Evolutionary conservation across 129 eudicot genomes (phyloP), one percentile per base, ranked within the genome.

Genomic region (Scalesia atractyloides): DNA sequence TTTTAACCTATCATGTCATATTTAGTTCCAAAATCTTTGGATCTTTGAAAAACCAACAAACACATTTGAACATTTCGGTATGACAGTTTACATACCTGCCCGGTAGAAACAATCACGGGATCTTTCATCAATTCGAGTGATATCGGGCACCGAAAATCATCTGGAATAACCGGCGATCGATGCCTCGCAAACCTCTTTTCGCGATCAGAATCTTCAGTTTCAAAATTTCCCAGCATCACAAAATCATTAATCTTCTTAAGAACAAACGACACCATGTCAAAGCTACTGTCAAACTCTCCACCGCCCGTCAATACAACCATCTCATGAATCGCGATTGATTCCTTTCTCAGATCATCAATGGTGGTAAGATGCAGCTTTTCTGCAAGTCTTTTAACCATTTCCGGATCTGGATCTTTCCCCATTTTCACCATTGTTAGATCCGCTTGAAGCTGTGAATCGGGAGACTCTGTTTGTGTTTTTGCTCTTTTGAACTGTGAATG

Each of bases 41-140:
- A 43, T 43, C 47, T 43, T 7, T 12, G 15, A 46, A 9, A 46
- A 46, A 12, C 0, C 15, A 8, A 9, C 15, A 11, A 10, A 46
- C 14, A 10, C 50, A 46, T 46, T 12, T 69, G 5, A 52, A 36
- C 64, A 10, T 39, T 56, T 18, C 39, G 14, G 15, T 18, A 7
- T 14, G n/a, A 5, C 56, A 72, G 73, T 63, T 61, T 54, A 24
- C 66, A 24, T 65, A 92, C 98, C 98, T 92, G 98, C 14, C 98
- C 98, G 5, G 98, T 89, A 9, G 98, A 92, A 65, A 92, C 98
- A 75, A 92, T 92, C 39, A 92, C 98, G 26, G 96, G 98, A 84
- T 92, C 98, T 84, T 80, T 89, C 98, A 92, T 92, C 79, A 92
- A 75, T 83, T 92, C 98, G 37, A 92, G 94, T 5, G 98, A 89